These are phyloP conservation scores for Astraeus odoratus DNA, from an alignment of 768 basidiomycete species.

Conservation along the genomic window DNA sequence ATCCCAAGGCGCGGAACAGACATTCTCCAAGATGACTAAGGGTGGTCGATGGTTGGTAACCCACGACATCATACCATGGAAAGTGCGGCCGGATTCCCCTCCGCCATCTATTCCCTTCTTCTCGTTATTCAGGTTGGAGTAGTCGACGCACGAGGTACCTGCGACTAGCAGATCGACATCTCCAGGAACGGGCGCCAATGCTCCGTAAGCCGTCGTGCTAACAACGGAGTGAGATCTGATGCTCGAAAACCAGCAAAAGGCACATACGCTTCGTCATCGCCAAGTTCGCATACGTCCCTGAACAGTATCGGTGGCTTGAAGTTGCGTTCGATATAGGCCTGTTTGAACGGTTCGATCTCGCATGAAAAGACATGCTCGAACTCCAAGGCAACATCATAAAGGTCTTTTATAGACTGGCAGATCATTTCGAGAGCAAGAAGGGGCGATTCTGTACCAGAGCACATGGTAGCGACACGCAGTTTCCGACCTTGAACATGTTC, in stretches of 20 bases:
- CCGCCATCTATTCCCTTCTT: slow-evolving; percentile 85
- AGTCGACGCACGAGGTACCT: slow-evolving; percentile 95
- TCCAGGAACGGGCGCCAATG: slow-evolving; percentile 78
- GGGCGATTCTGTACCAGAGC: slow-evolving; percentile 93
- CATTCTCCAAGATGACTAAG: slow-evolving; percentile 92
- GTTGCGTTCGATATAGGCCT: slow-evolving; percentile 95
- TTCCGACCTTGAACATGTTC: slow-evolving; percentile 69
- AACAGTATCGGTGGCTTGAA: slow-evolving; percentile 90
- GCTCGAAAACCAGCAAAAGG: not conserved
- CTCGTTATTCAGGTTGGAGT: slow-evolving; percentile 91
- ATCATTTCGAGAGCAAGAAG: slow-evolving; percentile 85
- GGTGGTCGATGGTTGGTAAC: slow-evolving; percentile 81
- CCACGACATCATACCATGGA: slow-evolving; percentile 93
- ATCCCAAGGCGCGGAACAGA: slow-evolving; percentile 85
- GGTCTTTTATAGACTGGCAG: slow-evolving; percentile 64
- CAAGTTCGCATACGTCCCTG: slow-evolving; percentile 90
- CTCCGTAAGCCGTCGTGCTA: slow-evolving; percentile 90
- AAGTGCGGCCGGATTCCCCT: slow-evolving; percentile 91
- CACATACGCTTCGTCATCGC: slow-evolving; percentile 67
- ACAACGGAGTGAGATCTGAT: slow-evolving; percentile 5
- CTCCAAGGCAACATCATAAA: slow-evolving; percentile 55
- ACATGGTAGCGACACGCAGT: slow-evolving; percentile 94
- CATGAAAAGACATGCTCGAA: slow-evolving; percentile 94
- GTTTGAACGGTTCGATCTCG: slow-evolving; percentile 96
- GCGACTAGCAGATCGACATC: slow-evolving; percentile 88